Base-by-base conservation (phyloP, 164 flowering plant species). In the Magnolia officinalis region DNA sequence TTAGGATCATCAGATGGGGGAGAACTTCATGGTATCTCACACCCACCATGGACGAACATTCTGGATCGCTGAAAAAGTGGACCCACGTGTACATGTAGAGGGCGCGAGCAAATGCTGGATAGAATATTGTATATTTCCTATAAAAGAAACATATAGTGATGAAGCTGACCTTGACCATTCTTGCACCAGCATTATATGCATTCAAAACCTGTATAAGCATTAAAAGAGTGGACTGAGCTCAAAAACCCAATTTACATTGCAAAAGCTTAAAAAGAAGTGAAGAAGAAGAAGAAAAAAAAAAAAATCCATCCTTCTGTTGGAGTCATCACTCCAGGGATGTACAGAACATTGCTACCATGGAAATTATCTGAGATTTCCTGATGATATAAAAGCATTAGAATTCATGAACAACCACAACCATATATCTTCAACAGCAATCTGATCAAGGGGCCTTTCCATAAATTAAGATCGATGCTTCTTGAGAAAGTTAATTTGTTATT, bases 291-390 rank as follows among this genome's bases (percentile, higher is more conserved):
- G 5, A 26, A 26, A 26, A 66, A 9, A 26, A 26, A 26, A 26
- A n/a, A 16, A 7, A 19, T 16, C 1, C 13, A 45, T 61, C 78
- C 84, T 14, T 52, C 58, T 52, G 58, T 14, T 8, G 58, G 58
- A 8, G 9, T 52, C 58, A 8, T 52, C 58, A 14, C 14, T 52
- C 58, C 14, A 72, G 96, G 98, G 67, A 93, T 88, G 73, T 93
- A 93, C 9, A 93, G 79, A 74, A 87, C 87, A 52, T 14, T 52
- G 9, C 58, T 52, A 52, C 58, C 58, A 52, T 14, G 58, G 58
- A 8, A 52, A 8, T 52, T 10, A 8, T 52, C 58, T 52, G 4
- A 52, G 58, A 52, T 52, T 52, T 52, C 58, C 59, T 9, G 85
- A 78, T 5, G 59, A 75, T 2, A 74, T 68, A 20, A 24, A 68